Base-by-base conservation (phyloP, 352 stramenopile species). In the Globisporangium irregulare region DNA sequence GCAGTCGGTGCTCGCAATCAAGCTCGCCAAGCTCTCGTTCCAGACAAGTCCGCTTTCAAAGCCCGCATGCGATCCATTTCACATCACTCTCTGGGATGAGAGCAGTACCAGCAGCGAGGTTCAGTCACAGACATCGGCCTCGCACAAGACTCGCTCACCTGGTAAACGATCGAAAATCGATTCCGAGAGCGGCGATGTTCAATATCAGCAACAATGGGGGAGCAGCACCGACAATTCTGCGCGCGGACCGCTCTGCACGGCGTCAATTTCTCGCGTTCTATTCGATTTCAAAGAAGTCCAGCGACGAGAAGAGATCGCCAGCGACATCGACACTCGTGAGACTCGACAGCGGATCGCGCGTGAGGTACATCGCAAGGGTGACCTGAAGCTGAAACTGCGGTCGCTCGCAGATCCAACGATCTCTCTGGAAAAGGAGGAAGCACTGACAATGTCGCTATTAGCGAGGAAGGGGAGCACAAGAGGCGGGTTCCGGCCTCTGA, bases 361-460 rank as follows among this genome's bases (percentile, higher is more conserved):
- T 4, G 63, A 76, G 18, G 68, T 82, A 10, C 70, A 73, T 4
- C 81, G 81, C 24, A 88, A 79, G 46, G 69, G 63, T 3, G 70
- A 78, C 5, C 18, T 86, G 4, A 74, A 76, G 38, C 59, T 87
- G 9, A 85, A 86, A 59, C 51, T 90, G 32, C 78, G 81, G 0
- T 88, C 81, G 34, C 64, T 87, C 34, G 78, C 65, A 34, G 81
- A 90, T 24, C 81, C 81, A 15, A 74, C 43, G 0, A 61, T 90
- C 18, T 88, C 81, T 4, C 59, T 87, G 1, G 81, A 90, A 18
- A 70, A 69, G 27, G 78, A 90, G 46, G 78, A 88, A 43, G 55
- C 56, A 0, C n/a, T 73, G 1, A 67, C 66, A 36, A 24, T 50
- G 15, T n/a, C 15, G 14, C 15, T 48, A 18, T 15, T 38, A 24